Conservation (phyloP, 306 rosid species). For the Prosopis cineraria region DNA sequence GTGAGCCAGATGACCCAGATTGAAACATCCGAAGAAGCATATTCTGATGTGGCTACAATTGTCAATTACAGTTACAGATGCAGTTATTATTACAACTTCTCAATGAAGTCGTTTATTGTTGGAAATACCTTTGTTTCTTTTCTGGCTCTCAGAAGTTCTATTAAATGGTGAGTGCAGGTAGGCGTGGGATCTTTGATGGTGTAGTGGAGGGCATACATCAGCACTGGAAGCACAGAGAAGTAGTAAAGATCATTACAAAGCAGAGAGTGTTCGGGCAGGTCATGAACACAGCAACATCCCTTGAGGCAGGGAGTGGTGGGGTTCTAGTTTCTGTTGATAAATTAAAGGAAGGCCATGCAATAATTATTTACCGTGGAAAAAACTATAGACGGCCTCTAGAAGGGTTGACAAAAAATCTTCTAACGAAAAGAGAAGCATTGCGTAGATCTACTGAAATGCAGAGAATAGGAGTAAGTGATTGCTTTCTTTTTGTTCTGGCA, state of each 20-base stretch:
- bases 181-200: constrained; percentile 87
- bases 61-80: background rate
- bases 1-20: background rate
- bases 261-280: constrained; percentile 63
- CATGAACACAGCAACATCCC: constrained; percentile 60
- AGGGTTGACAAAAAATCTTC: constrained; percentile 50
- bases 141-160: constrained; percentile 14
- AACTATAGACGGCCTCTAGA: constrained; percentile 64
- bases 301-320: constrained; percentile 87
- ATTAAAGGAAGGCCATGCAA: constrained; percentile 73
- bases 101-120: background rate
- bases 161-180: constrained; percentile 55
- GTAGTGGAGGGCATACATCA: constrained; percentile 82
- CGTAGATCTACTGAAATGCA: constrained; percentile 79
- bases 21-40: background rate
- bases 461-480: constrained; percentile 75
- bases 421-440: constrained; percentile 75
- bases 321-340: constrained; percentile 74
- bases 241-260: constrained; percentile 83
- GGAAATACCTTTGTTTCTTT: constrained; percentile 8
- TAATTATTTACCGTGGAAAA: constrained; percentile 85
- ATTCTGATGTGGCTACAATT: background rate
- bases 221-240: constrained; percentile 91
- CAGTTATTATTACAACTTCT: background rate
- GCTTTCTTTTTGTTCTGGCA: constrained; percentile 13